These are phyloP conservation scores for Aspergillus jensenii DNA, from an alignment of 2,329 filamentous ascomycete species.

Conservation along the genomic window DNA sequence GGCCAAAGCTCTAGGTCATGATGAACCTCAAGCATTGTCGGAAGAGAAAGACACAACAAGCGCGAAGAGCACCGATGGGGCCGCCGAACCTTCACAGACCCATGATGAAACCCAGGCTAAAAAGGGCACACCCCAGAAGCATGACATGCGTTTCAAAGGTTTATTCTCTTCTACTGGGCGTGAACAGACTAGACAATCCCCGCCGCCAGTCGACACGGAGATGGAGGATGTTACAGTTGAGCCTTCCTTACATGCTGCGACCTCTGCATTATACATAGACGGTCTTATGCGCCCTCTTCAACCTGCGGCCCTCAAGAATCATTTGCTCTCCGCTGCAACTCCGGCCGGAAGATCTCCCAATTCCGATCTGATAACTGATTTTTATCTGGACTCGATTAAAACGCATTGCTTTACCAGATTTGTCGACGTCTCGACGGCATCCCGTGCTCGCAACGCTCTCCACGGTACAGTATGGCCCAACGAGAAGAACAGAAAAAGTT, in stretches of 20 bases:
- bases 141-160: conserved; percentile 51
- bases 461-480: conserved; percentile 84
- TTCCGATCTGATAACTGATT: conserved; percentile 60
- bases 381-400: conserved; percentile 80
- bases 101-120: conserved; percentile 18
- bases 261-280: conserved; percentile 80
- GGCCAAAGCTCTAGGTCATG: conserved; percentile 49
- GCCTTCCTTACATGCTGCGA: conserved; percentile 69
- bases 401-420: conserved; percentile 86
- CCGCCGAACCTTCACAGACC: conserved; percentile 12
- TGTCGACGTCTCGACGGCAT: conserved; percentile 66
- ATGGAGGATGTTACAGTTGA: conserved; percentile 43
- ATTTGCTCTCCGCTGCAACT: conserved; percentile 69
- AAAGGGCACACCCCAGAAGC: conserved; percentile 27
- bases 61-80: conserved; percentile 13
- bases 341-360: conserved; percentile 54
- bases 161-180: conserved; percentile 41
- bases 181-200: conserved; percentile 25
- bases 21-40: conserved; percentile 20
- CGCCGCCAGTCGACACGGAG: conserved; percentile 25
- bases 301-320: conserved; percentile 62
- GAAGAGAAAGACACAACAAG: conserved; percentile 27
- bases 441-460: conserved; percentile 71
- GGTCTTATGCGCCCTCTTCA: conserved; percentile 87
- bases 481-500: conserved; percentile 76